Evolutionary conservation across 208 protist species (phyloP).

Genomic region (Leishmania aethiopica): DNA sequence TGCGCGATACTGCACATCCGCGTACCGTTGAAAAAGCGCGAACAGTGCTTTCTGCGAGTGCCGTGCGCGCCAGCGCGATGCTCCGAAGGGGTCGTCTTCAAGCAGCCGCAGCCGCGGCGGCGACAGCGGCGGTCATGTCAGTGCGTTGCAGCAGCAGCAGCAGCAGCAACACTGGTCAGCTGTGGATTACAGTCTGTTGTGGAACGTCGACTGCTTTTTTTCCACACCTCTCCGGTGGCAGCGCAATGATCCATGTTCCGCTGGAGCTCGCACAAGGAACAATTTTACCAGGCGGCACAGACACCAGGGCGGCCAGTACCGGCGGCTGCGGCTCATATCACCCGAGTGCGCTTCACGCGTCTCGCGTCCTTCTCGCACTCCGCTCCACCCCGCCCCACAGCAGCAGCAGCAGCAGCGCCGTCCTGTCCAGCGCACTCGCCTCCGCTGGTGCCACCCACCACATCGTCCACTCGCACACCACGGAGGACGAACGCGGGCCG

Average conservation of each 20-base stretch:
- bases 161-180: background rate
- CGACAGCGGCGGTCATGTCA: background rate
- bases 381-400: background rate
- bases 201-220: background rate
- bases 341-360: conserved; percentile 1
- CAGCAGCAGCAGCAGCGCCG: conserved; percentile 7
- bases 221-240: background rate
- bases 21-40: background rate
- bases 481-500: conserved; percentile 7
- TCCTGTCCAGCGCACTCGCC: background rate
- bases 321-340: background rate
- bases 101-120: conserved; percentile 1
- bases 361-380: conserved; percentile 5
- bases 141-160: background rate
- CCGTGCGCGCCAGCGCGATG: conserved; percentile 2
- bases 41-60: background rate
- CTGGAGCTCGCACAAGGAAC: background rate
- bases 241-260: background rate
- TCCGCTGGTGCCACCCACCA: background rate
- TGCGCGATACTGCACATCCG: background rate
- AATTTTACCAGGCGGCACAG: background rate
- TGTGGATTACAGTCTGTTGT: conserved; percentile 16
- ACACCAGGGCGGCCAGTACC: background rate
- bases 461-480: background rate
- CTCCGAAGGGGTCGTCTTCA: conserved; percentile 20